These are phyloP conservation scores for Euryodendron excelsum DNA, from an alignment of 148 eudicot species.

Conservation along the genomic window DNA sequence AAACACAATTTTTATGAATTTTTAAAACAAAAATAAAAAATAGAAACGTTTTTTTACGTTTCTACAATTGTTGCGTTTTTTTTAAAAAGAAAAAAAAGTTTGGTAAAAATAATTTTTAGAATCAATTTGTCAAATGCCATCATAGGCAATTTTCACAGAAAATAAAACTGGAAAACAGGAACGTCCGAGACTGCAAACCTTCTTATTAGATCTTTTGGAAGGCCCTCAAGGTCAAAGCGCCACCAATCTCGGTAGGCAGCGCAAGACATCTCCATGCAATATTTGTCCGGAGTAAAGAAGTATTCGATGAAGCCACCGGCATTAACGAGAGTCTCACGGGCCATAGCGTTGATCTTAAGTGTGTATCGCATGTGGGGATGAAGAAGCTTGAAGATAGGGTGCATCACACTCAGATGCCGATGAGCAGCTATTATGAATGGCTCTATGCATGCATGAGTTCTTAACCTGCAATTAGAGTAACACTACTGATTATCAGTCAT, in stretches of 20 bases:
- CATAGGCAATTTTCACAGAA: too few species aligned
- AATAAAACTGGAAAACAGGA: too few species aligned
- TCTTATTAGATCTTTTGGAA: slow-evolving; percentile 37
- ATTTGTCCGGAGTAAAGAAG: slow-evolving; percentile 26
- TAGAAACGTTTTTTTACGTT: too few species aligned
- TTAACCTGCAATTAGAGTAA: too few species aligned
- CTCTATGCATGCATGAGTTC: slow-evolving; percentile 43
- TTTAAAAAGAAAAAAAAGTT: too few species aligned
- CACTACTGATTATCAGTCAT: not conserved
- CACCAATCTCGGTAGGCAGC: slow-evolving; percentile 31
- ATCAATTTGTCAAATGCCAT: too few species aligned
- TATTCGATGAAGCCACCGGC: slow-evolving; percentile 33
- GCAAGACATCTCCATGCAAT: slow-evolving; percentile 28
- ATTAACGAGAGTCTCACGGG: slow-evolving; percentile 30
- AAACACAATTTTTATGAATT: too few species aligned
- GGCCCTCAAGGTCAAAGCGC: slow-evolving; percentile 44
- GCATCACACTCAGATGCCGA: slow-evolving; percentile 43
- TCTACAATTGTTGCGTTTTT: too few species aligned
- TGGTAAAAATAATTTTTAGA: too few species aligned
- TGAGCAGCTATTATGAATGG: slow-evolving; percentile 44
- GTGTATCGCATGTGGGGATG: slow-evolving; percentile 39
- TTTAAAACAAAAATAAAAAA: too few species aligned
- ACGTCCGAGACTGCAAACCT: too few species aligned
- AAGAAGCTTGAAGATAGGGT: slow-evolving; percentile 45
- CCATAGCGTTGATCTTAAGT: slow-evolving; percentile 26